phyloP scores from a whole-genome alignment of 495 filamentous ascomycete species.

The Penicillium argentinense region DNA sequence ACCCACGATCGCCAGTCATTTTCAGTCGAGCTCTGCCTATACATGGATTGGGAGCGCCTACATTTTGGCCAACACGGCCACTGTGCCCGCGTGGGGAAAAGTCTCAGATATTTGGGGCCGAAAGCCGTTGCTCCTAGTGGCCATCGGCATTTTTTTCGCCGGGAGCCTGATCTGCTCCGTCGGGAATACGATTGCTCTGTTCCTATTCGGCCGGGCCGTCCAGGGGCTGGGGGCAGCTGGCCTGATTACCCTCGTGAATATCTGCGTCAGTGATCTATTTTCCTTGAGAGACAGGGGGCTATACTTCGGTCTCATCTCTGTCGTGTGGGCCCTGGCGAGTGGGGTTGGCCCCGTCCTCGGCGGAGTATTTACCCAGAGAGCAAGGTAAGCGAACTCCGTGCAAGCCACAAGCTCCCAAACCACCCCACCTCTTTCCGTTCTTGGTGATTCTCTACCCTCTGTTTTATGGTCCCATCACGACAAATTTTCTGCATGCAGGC shows the following conservation, averaged over 20 bases:
- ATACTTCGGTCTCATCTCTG: conserved; percentile 29
- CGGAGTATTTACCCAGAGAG: conserved; percentile 20
- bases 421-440: too few species aligned
- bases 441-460: too few species aligned
- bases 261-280: conserved; percentile 39
- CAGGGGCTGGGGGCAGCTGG: conserved; percentile 40
- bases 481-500: too few species aligned
- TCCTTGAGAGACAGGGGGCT: conserved; percentile 34
- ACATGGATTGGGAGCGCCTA: conserved; percentile 67
- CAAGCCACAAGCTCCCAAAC: too few species aligned
- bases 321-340: conserved; percentile 37
- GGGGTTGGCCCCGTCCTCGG: conserved; percentile 24
- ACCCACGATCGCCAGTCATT: conserved; percentile 51
- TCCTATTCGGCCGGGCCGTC: conserved; percentile 32
- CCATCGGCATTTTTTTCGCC: conserved; percentile 29
- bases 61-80: conserved; percentile 48
- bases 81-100: conserved; percentile 51
- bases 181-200: conserved; percentile 10
- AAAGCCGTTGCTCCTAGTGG: conserved; percentile 45
- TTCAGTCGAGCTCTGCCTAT: conserved; percentile 56
- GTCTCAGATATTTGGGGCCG: conserved; percentile 58
- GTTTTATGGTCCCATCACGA: too few species aligned
- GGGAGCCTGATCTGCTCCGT: conserved; percentile 25
- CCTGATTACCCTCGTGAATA: conserved; percentile 22
- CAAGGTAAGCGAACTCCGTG: too few species aligned